Evolutionary conservation across 1,284 basidiomycete genomes (phyloP).

Genomic region (Retiboletus flavoniger): DNA sequence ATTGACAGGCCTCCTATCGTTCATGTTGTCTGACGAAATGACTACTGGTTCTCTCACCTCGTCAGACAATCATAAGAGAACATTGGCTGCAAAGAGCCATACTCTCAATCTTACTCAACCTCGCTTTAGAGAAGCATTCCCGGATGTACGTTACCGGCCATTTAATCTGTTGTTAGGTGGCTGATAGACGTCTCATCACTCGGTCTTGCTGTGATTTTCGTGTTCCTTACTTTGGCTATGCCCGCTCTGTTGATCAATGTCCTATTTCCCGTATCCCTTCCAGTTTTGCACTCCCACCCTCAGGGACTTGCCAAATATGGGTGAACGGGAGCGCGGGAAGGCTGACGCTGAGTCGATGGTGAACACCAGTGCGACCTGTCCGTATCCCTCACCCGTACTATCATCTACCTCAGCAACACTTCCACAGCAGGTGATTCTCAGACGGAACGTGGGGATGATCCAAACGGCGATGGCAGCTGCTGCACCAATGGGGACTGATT

Average conservation of each 20-base stretch:
- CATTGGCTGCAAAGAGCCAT: constrained; percentile 79
- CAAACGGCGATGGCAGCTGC: constrained; percentile 8
- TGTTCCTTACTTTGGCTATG: constrained; percentile 19
- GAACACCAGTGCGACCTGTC: constrained; percentile 14
- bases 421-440: constrained; percentile 18
- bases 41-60: constrained; percentile 90
- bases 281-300: constrained; percentile 69
- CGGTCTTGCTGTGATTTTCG: constrained; percentile 21
- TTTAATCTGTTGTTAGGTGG: constrained; percentile 14
- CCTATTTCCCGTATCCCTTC: constrained; percentile 3
- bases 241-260: constrained; percentile 19
- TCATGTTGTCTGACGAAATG: constrained; percentile 97
- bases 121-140: constrained; percentile 83
- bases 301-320: constrained; percentile 87
- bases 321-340: constrained; percentile 64
- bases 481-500: constrained; percentile 13
- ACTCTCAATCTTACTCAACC: constrained; percentile 79
- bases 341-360: constrained; percentile 32
- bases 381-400: constrained; percentile 13
- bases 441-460: constrained; percentile 14
- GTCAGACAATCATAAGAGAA: constrained; percentile 75
- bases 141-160: constrained; percentile 58
- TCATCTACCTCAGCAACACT: constrained; percentile 23
- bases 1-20: constrained; percentile 90
- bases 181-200: constrained; percentile 24